Percentiles rank a stretch among this genome's conserved stretches.
These are phyloP conservation scores for Ceratobasidium sp. DNA, from an alignment of 1,284 basidiomycete species.

Conservation along the genomic window DNA sequence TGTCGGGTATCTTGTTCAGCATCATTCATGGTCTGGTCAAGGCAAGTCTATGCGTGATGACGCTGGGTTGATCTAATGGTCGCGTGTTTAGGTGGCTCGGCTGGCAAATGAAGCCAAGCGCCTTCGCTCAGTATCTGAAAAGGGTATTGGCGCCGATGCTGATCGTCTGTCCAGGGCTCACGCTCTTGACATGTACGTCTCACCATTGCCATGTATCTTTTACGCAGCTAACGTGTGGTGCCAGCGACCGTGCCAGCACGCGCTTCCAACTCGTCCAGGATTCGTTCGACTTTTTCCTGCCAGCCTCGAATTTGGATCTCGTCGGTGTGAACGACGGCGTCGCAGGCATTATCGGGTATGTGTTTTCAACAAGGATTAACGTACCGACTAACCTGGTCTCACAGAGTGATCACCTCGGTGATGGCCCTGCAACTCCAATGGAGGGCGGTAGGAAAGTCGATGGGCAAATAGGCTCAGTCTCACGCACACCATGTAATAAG, in stretches of 20 bases:
- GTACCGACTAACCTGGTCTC: neutral
- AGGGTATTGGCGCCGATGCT: slow-evolving; percentile 69
- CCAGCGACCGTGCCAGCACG: slow-evolving; percentile 68
- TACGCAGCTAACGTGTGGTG: neutral
- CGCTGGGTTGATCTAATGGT: neutral
- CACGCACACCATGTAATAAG: slow-evolving; percentile 10
- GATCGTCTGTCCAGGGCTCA: slow-evolving; percentile 68
- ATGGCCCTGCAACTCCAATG: slow-evolving; percentile 42
- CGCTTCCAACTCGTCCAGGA: slow-evolving; percentile 84
- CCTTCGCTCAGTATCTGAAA: slow-evolving; percentile 60
- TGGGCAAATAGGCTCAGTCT: slow-evolving; percentile 17
- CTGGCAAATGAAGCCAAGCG: slow-evolving; percentile 64
- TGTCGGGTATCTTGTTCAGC: slow-evolving; percentile 84
- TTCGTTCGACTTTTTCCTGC: slow-evolving; percentile 85
- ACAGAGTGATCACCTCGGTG: slow-evolving; percentile 41
- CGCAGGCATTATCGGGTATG: slow-evolving; percentile 83
- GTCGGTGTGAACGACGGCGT: slow-evolving; percentile 85
- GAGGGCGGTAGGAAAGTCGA: slow-evolving; percentile 35
- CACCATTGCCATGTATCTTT: neutral
- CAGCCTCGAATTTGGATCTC: slow-evolving; percentile 82
- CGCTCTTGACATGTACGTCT: slow-evolving; percentile 62
- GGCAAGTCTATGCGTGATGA: slow-evolving; percentile 50
- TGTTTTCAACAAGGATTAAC: slow-evolving; percentile 35
- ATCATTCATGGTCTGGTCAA: slow-evolving; percentile 72
- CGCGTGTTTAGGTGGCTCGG: slow-evolving; percentile 57